A percentile compares a stretch with the other conserved stretches of the same genome.
Conservation (phyloP, 352 stramenopile genomes). For the Phytophthora pistaciae region DNA sequence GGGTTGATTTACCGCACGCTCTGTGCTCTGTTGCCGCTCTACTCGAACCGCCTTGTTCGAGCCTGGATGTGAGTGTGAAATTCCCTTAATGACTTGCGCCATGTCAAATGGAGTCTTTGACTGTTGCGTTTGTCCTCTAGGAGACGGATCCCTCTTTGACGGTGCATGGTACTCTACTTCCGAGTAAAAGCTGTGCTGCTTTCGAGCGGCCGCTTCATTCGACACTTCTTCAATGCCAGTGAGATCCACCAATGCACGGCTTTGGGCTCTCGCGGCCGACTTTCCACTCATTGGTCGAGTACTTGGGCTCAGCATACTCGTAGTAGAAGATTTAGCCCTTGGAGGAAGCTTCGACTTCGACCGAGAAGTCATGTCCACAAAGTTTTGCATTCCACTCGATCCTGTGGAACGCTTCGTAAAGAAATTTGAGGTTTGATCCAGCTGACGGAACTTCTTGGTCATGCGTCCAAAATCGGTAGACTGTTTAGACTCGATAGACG, state of each 20-base stretch:
- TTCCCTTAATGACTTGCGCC: constrained; percentile 68
- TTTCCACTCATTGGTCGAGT: constrained; percentile 67
- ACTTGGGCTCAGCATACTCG: constrained; percentile 24
- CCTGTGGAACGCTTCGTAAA: constrained; percentile 53
- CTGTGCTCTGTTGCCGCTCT: constrained; percentile 18
- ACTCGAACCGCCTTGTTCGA: constrained; percentile 29
- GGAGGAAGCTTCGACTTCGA: constrained; percentile 35
- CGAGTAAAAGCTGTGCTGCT: constrained; percentile 79
- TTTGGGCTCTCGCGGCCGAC: constrained; percentile 62
- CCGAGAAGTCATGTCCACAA: constrained; percentile 31
- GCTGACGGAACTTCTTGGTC: constrained; percentile 71
- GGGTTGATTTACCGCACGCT: constrained; percentile 17
- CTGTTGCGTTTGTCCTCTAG: constrained; percentile 31
- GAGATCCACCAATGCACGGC: constrained; percentile 50
- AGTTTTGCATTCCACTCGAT: constrained; percentile 13
- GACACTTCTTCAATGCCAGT: constrained; percentile 52
- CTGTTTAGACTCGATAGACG: constrained; percentile 67
- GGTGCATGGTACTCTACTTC: constrained; percentile 61
- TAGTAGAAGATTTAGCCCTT: constrained; percentile 13
- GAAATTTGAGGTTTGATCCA: constrained; percentile 61
- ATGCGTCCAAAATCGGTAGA: constrained; percentile 76
- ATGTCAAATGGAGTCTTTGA: constrained; percentile 68
- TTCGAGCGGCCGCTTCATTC: constrained; percentile 61
- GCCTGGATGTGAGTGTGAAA: constrained; percentile 58
- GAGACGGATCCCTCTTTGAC: constrained; percentile 25